These are phyloP conservation scores for Aspergillus chevalieri DNA, from an alignment of 2,329 filamentous ascomycete genomes.

Conservation along the genomic window DNA sequence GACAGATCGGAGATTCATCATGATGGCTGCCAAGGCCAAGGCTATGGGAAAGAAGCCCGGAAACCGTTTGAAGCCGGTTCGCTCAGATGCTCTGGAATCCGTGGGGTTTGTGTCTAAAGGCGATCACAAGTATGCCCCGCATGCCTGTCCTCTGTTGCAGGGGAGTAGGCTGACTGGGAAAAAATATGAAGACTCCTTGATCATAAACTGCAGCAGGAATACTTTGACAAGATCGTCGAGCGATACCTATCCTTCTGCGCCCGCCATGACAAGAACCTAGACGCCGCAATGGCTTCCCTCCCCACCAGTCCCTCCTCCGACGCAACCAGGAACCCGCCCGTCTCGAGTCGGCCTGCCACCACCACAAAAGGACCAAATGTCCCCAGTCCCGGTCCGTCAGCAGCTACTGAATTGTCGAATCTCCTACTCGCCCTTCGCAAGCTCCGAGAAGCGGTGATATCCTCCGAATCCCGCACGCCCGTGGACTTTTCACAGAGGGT, in stretches of 20 bases:
- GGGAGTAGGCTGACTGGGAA: constrained; percentile 4
- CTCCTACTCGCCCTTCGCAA: constrained; percentile 84
- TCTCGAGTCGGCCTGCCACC: constrained; percentile 18
- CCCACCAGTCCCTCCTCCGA: constrained; percentile 32
- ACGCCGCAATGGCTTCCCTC: constrained; percentile 67
- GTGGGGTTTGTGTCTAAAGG: constrained; percentile 88
- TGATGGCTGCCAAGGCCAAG: constrained; percentile 19
- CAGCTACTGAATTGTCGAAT: constrained; percentile 61
- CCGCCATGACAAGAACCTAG: constrained; percentile 64
- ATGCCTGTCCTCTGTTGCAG: constrained; percentile 3
- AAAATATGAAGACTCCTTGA: constrained; percentile 59
- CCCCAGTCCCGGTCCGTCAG: constrained; percentile 28
- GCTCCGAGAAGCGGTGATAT: constrained; percentile 81
- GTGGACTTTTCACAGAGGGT: constrained; percentile 81
- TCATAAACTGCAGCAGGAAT: constrained; percentile 71
- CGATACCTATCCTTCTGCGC: constrained; percentile 88
- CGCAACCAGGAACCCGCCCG: constrained; percentile 36
- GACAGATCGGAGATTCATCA: background rate
- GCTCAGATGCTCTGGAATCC: constrained; percentile 66
- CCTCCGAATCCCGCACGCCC: constrained; percentile 58
- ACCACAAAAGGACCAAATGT: constrained; percentile 8
- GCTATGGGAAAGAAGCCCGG: constrained; percentile 15
- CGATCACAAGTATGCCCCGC: constrained; percentile 62
- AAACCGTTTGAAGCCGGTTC: constrained; percentile 61
- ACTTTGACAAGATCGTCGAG: constrained; percentile 81